These are phyloP conservation scores for Colletotrichum ledebouriae DNA, from an alignment of 2,329 filamentous ascomycete genomes.

Conservation along the genomic window DNA sequence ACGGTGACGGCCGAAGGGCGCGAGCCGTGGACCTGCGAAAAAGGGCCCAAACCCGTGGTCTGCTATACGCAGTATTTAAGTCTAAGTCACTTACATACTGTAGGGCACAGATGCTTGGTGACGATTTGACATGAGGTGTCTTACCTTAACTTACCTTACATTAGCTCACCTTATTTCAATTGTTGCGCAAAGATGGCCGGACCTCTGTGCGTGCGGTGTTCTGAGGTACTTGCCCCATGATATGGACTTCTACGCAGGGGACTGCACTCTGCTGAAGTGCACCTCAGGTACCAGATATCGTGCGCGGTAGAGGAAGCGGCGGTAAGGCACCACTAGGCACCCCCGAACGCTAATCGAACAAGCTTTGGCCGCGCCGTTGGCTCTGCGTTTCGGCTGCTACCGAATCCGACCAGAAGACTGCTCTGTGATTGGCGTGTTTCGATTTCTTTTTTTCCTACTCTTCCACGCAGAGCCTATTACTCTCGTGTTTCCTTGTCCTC, in stretches of 20 bases:
- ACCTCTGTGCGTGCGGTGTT: no score
- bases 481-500: no score
- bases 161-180: no score
- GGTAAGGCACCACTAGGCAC: background rate
- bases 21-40: no score
- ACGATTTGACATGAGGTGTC: no score
- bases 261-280: no score
- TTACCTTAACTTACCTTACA: no score
- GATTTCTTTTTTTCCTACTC: background rate
- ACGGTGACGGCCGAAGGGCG: background rate
- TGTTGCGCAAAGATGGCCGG: no score
- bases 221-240: no score
- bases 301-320: background rate
- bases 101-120: background rate
- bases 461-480: background rate
- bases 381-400: constrained; percentile 37
- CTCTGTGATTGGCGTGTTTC: constrained; percentile 1
- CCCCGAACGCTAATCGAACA: constrained; percentile 6
- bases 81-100: background rate
- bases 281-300: background rate
- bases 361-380: constrained; percentile 32
- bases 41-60: background rate
- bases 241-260: no score
- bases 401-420: constrained; percentile 29
- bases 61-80: background rate